Evolutionary conservation across 768 basidiomycete species (phyloP).

Genomic region (Lepiota brunneoincarnata): DNA sequence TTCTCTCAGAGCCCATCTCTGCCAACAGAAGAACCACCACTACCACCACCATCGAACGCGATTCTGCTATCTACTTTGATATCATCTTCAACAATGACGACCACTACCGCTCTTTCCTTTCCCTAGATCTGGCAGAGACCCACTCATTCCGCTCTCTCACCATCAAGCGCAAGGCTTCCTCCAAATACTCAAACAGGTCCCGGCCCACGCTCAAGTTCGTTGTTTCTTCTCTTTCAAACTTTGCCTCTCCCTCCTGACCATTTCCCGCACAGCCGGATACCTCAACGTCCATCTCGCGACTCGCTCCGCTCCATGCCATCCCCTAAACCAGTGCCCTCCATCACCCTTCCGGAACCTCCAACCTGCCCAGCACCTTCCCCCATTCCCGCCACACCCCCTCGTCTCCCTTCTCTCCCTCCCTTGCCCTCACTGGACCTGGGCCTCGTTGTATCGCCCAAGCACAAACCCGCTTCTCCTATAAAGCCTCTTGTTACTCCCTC

Average conservation of each 20-base stretch:
- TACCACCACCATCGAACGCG: slow-evolving; percentile 18
- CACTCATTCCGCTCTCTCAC: slow-evolving; percentile 39
- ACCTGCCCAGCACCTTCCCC: slow-evolving; percentile 14
- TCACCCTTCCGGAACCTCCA: slow-evolving; percentile 47
- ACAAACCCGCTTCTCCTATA: slow-evolving; percentile 18
- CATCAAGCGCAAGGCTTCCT: slow-evolving; percentile 28
- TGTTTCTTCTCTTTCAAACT: too few relatives aligned
- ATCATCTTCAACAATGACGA: slow-evolving; percentile 36
- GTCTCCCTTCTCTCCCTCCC: slow-evolving; percentile 28
- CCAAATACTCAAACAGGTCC: slow-evolving; percentile 15
- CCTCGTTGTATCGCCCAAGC: slow-evolving; percentile 15
- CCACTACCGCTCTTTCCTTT: slow-evolving; percentile 60
- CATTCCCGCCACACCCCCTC: slow-evolving; percentile 23
- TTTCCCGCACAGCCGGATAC: slow-evolving; percentile 21
- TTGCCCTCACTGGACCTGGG: slow-evolving; percentile 24
- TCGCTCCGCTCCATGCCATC: slow-evolving; percentile 52
- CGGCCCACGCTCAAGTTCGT: slow-evolving; percentile 22
- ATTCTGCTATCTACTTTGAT: slow-evolving; percentile 46
- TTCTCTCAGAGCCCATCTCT: slow-evolving; percentile 41
- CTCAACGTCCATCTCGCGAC: slow-evolving; percentile 27
- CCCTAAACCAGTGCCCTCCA: slow-evolving; percentile 57
- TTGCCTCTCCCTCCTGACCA: not conserved
- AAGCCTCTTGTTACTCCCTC: slow-evolving; percentile 18
- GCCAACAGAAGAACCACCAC: slow-evolving; percentile 30
- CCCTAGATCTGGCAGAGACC: slow-evolving; percentile 63